phyloP scores from a whole-genome alignment of 192 early-diverging fungal species.

The Entrophospora sp. region DNA sequence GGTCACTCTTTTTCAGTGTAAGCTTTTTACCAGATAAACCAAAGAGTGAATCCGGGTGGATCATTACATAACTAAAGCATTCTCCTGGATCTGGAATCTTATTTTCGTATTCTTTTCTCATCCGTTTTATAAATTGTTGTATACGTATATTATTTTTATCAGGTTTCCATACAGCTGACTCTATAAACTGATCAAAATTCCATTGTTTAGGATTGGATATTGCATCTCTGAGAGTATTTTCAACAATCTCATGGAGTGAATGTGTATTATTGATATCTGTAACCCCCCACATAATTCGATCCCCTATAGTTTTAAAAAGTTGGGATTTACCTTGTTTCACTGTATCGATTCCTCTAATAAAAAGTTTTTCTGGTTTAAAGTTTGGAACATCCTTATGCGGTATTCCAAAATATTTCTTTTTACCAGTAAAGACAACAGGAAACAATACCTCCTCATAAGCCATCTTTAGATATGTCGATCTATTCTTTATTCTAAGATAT shows the following conservation, averaged over 20 bases:
- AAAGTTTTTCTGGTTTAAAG: constrained; percentile 7
- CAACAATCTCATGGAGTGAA: neutral
- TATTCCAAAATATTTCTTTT: constrained; percentile 6
- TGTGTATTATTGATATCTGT: neutral
- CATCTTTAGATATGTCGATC: constrained; percentile 3
- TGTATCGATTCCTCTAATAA: constrained; percentile 2
- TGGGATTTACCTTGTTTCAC: neutral
- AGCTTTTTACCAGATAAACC: neutral
- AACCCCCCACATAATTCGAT: neutral
- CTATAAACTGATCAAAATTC: neutral
- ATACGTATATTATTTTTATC: neutral
- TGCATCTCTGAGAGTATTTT: neutral
- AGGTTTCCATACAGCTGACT: neutral
- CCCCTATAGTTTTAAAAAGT: neutral
- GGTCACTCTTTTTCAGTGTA: neutral
- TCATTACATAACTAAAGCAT: neutral
- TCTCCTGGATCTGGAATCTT: neutral
- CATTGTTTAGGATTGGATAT: neutral
- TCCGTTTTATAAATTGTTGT: neutral
- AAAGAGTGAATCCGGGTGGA: too few relatives aligned
- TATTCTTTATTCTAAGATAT: constrained; percentile 1
- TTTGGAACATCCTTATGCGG: neutral
- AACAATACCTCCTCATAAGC: constrained; percentile 8
- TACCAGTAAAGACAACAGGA: constrained; percentile 3
- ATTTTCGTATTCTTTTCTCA: neutral